Conservation (phyloP, 768 basidiomycete species). For the Mycena galopus region DNA sequence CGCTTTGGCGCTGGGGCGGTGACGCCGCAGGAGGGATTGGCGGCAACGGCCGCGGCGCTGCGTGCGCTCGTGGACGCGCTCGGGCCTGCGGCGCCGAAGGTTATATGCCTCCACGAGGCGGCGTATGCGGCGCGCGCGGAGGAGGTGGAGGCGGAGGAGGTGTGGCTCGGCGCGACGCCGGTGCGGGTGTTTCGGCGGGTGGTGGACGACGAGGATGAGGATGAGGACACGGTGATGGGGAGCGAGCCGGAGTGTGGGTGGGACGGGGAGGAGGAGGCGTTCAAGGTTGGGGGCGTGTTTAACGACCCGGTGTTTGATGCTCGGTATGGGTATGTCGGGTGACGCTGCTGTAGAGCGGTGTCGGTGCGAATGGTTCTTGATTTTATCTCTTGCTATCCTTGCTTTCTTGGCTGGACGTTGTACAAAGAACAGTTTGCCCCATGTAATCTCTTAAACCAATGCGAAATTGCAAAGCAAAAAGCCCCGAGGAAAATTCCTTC, state of each 20-base stretch:
- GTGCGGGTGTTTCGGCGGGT: conserved; percentile 21
- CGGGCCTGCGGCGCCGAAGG: background rate
- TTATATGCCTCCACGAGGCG: conserved; percentile 1
- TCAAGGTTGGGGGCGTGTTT: conserved; percentile 50
- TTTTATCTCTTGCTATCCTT: no score
- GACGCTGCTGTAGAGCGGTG: no score
- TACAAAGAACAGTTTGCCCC: no score
- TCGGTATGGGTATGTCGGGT: conserved; percentile 9
- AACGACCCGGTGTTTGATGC: conserved; percentile 55
- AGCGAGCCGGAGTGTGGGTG: conserved; percentile 10
- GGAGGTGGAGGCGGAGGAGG: conserved; percentile 36
- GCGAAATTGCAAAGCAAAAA: no score
- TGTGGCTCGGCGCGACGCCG: conserved; percentile 30
- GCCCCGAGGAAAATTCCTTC: no score
- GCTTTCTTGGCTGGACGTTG: no score
- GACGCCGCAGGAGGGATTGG: background rate
- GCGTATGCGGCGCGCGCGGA: conserved; percentile 26
- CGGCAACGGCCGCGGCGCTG: background rate
- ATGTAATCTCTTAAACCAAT: no score
- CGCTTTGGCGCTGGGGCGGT: no score
- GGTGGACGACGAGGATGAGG: conserved; percentile 25
- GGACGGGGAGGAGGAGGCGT: conserved; percentile 39
- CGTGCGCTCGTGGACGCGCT: background rate
- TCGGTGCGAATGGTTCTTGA: no score
- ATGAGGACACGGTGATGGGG: conserved; percentile 30